phyloP scores from a whole-genome alignment of 225 moss, liverwort and hornwort species.

The Rhytidiadelphus loreus region DNA sequence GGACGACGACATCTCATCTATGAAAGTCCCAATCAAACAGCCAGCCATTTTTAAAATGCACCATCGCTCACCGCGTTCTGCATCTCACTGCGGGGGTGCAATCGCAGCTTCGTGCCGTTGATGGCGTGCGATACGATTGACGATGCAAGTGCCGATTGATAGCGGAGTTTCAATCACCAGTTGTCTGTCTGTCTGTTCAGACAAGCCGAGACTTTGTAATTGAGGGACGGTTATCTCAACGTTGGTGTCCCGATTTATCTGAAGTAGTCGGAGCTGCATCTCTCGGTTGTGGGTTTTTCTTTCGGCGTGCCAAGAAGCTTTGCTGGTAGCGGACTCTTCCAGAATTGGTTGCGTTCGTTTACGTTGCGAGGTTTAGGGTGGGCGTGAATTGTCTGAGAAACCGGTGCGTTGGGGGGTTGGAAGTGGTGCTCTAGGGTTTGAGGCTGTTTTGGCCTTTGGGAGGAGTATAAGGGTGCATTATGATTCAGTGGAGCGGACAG shows the following conservation, averaged over 20 bases:
- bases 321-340: not conserved
- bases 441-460: not conserved
- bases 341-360: not conserved
- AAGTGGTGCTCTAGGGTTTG: conserved; percentile 4
- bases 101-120: not conserved
- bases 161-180: not conserved
- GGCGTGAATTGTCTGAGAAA: not conserved
- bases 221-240: not conserved
- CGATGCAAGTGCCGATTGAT: not conserved
- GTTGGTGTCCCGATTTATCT: not conserved
- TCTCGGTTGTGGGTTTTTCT: not conserved
- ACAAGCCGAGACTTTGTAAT: not conserved
- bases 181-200: not conserved
- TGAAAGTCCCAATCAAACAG: not conserved
- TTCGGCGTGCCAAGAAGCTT: not conserved
- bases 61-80: not conserved
- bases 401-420: not conserved
- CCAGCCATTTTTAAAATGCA: not conserved
- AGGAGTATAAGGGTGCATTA: not conserved
- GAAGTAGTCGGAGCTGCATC: not conserved
- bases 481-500: conserved; percentile 12
- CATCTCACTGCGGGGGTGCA: not conserved
- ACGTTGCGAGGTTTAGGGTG: not conserved
- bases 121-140: not conserved
- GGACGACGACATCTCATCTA: not conserved